These are phyloP conservation scores for Malus fusca DNA, from an alignment of 306 rosid species.

Conservation along the genomic window DNA sequence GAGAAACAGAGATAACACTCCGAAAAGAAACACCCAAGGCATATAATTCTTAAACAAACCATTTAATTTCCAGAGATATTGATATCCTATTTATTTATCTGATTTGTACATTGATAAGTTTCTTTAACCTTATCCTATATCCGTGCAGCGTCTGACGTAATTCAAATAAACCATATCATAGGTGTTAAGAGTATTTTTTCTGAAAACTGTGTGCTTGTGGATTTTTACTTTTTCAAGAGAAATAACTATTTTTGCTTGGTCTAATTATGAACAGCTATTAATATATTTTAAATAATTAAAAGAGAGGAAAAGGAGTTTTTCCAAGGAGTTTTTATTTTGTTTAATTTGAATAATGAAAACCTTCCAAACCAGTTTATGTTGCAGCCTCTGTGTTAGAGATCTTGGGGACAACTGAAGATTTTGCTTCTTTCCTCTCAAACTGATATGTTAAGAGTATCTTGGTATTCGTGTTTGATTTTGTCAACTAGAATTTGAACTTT, in stretches of 20 bases:
- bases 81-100: not conserved
- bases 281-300: too few species aligned
- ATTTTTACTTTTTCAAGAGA: not conserved
- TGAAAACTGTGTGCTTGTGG: not conserved
- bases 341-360: not conserved
- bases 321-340: not conserved
- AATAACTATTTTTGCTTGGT: not conserved
- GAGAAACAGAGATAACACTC: not conserved
- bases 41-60: not conserved
- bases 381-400: not conserved
- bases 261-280: not conserved
- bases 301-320: not conserved
- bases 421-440: not conserved
- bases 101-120: not conserved
- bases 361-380: not conserved
- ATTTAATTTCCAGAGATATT: not conserved
- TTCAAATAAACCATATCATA: not conserved
- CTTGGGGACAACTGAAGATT: not conserved
- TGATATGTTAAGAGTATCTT: not conserved
- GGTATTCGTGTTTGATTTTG: not conserved
- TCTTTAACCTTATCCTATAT: not conserved
- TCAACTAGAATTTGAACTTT: not conserved
- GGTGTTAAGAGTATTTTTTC: not conserved
- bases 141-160: not conserved
- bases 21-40: not conserved